A percentile compares a stretch with the other conserved stretches of the same genome.
Conservation (phyloP, 2,329 filamentous ascomycete species). For the Diaporthe sp. region DNA sequence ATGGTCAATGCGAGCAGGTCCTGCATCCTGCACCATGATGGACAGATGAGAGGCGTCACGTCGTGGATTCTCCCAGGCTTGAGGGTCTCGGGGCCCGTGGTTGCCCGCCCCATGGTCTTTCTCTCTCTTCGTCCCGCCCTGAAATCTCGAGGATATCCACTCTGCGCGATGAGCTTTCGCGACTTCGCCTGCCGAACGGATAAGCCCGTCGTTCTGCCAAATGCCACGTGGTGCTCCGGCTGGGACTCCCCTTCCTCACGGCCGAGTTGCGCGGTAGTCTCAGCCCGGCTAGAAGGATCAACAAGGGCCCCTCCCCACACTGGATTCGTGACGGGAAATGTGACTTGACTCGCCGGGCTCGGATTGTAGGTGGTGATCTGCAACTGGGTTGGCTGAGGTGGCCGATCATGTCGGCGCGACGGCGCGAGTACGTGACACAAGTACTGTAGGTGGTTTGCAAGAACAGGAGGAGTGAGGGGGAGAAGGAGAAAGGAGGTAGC, state of each 20-base stretch:
- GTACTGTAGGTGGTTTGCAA: not conserved
- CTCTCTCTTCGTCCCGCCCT: not conserved
- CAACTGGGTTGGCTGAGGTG: not conserved
- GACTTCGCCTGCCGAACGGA: not conserved
- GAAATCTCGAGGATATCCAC: not conserved
- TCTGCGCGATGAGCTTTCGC: not conserved
- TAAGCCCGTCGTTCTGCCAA: not conserved
- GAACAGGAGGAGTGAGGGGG: not conserved
- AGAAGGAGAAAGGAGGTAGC: not conserved
- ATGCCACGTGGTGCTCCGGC: slow-evolving; percentile 25
- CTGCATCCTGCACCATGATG: not conserved
- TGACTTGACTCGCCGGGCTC: slow-evolving; percentile 16
- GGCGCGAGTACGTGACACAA: not conserved
- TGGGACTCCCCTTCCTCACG: not conserved
- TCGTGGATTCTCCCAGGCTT: not conserved
- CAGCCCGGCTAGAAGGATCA: slow-evolving; percentile 1
- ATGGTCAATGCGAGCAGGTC: not conserved
- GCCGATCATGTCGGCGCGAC: not conserved
- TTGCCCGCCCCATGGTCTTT: not conserved
- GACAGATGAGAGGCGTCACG: not conserved
- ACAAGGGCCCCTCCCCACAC: slow-evolving; percentile 3
- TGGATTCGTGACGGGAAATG: not conserved
- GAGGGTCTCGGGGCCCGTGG: not conserved
- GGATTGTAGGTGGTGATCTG: slow-evolving; percentile 6
- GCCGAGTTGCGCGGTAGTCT: slow-evolving; percentile 8